These are phyloP conservation scores for Massarina eburnea DNA, from an alignment of 2,329 filamentous ascomycete species.

Conservation along the genomic window DNA sequence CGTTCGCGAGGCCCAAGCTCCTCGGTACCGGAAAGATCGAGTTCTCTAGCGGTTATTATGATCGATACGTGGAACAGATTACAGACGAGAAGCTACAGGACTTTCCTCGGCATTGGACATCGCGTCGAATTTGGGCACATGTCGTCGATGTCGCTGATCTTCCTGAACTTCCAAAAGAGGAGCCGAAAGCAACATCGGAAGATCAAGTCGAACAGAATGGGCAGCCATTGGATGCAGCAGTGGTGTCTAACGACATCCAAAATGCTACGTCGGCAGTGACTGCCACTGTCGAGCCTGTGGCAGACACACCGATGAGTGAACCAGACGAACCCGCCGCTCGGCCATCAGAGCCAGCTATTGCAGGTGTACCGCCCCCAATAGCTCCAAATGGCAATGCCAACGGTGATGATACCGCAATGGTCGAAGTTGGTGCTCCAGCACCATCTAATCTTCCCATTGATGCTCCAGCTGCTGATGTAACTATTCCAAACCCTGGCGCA, in stretches of 20 bases:
- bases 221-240: slow-evolving; percentile 1
- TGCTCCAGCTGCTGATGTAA: slow-evolving; percentile 24
- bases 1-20: slow-evolving; percentile 30
- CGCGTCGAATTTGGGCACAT: slow-evolving; percentile 38
- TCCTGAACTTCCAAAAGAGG: slow-evolving; percentile 24
- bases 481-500: slow-evolving; percentile 15
- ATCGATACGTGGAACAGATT: slow-evolving; percentile 22
- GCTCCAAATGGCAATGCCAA: slow-evolving; percentile 4
- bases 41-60: slow-evolving; percentile 33
- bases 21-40: slow-evolving; percentile 35
- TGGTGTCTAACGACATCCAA: slow-evolving; percentile 1
- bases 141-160: slow-evolving; percentile 33
- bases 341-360: slow-evolving; percentile 4
- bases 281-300: slow-evolving; percentile 8
- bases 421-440: slow-evolving; percentile 19
- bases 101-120: slow-evolving; percentile 18
- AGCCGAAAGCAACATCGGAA: background rate
- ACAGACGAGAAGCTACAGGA: slow-evolving; percentile 32
- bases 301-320: slow-evolving; percentile 44
- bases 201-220: background rate
- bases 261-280: slow-evolving; percentile 1
- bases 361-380: slow-evolving; percentile 6
- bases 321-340: slow-evolving; percentile 27
- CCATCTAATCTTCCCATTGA: slow-evolving; percentile 21
- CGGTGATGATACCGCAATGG: slow-evolving; percentile 24